A percentile compares a stretch with the other conserved stretches of the same genome.
These are phyloP conservation scores for Ascobolus immersus DNA, from an alignment of 495 filamentous ascomycete genomes.

Conservation along the genomic window DNA sequence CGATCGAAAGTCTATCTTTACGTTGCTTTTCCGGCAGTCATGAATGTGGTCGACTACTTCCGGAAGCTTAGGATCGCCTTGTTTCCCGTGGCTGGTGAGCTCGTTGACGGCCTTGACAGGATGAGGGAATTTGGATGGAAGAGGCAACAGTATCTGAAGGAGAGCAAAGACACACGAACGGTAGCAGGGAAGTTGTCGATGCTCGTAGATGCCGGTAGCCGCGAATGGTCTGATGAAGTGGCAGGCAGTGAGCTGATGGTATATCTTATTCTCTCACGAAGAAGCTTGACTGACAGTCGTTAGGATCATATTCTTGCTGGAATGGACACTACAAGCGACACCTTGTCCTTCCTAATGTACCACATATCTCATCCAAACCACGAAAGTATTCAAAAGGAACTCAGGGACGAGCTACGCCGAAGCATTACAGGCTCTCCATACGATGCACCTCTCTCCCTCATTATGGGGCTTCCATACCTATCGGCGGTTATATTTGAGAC, in stretches of 20 bases:
- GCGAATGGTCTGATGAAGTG: neutral
- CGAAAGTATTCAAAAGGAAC: neutral
- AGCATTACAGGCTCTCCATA: neutral
- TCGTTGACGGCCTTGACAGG: too few relatives aligned
- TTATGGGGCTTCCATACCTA: conserved; percentile 1
- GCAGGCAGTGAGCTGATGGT: conserved; percentile 4
- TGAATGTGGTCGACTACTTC: neutral
- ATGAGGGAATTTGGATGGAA: conserved; percentile 2
- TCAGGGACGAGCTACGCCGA: conserved; percentile 1
- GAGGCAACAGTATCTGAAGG: conserved; percentile 1
- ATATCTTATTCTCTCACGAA: neutral
- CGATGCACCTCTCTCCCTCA: neutral
- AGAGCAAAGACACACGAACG: neutral
- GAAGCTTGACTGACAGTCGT: neutral
- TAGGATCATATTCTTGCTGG: conserved; percentile 5
- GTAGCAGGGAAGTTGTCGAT: conserved; percentile 2
- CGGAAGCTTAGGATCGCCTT: too few relatives aligned
- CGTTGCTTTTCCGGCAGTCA: conserved; percentile 1
- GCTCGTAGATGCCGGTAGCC: neutral
- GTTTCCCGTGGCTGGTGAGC: too few relatives aligned
- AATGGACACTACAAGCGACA: conserved; percentile 6
- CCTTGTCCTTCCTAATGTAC: conserved; percentile 4
- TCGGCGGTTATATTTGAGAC: conserved; percentile 5
- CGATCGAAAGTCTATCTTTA: conserved; percentile 1
- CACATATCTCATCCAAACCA: conserved; percentile 1